Base-by-base conservation (phyloP, 1,284 basidiomycete species). In the Austroboletus novae-zelandiae region DNA sequence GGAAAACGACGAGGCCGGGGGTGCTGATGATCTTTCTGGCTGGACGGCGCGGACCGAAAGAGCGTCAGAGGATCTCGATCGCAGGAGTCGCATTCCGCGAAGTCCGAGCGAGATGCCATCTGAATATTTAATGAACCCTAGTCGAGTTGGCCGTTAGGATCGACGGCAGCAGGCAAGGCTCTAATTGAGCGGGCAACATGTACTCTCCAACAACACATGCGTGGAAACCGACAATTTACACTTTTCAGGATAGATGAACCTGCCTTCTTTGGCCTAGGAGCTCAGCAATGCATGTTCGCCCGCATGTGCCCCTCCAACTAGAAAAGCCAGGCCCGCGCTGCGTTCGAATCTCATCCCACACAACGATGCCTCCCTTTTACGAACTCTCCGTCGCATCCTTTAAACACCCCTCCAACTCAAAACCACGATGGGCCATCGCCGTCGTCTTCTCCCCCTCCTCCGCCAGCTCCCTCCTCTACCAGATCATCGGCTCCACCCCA, bases 241-340 rank as follows among this genome's bases (percentile, higher is more conserved):
- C 68, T 49, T 62, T 64, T 68, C 45, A 36, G 67, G 64, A 43
- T 68, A 69, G 54, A 66, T 66, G 68, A 59, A 23, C 51, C 43
- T 46, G 9, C 62, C 58, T 34, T 45, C 43, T 68, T 63, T 58
- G 61, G 65, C 47, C 53, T 59, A 48, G 51, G 31, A 53, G 23
- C 43, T 20, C 20, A 23, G 36, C 18, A 9, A 7, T 37, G 36
- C 36, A 47, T 48, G n/a, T 48, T 37, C 29, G 35, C 20, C 20
- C 20, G 20, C 20, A 23, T 23, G 43, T 40, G 42, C 50, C 52
- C 48, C 52, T 44, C 35, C 45, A 48, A 52, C 61, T 59, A 42
- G 52, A 65, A 61, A 36, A 50, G 47, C 57, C 58, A 23, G 5
- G 20, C 20, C 5, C 20, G 5, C 4, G 5, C 20, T 23, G 20